Conservation (phyloP, 2,329 filamentous ascomycete species). For the Sphaerulina populicola region DNA sequence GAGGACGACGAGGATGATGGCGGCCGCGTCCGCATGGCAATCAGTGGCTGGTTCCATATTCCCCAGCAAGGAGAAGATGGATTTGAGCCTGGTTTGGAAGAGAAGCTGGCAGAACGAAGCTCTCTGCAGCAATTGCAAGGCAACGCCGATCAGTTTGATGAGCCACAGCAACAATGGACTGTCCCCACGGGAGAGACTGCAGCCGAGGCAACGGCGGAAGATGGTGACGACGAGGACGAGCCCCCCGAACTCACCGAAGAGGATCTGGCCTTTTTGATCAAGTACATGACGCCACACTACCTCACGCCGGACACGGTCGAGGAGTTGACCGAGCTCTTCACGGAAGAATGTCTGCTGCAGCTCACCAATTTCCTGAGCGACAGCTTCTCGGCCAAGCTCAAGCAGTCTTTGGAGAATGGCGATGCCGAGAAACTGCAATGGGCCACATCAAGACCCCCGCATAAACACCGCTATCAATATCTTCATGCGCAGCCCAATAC, state of each 20-base stretch:
- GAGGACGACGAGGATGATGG: conserved; percentile 53
- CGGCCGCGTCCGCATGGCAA: conserved; percentile 84
- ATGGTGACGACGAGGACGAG: conserved; percentile 58
- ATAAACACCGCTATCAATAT: conserved; percentile 92
- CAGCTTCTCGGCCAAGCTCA: conserved; percentile 67
- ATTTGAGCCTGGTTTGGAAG: conserved; percentile 78
- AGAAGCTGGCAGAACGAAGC: conserved; percentile 79
- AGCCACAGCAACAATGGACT: conserved; percentile 57
- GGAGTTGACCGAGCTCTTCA: conserved; percentile 69
- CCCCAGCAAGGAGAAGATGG: conserved; percentile 90
- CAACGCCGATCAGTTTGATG: conserved; percentile 81
- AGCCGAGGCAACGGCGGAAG: no score
- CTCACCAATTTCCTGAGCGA: conserved; percentile 69
- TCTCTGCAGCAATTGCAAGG: conserved; percentile 88
- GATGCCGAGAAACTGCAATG: conserved; percentile 40
- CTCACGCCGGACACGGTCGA: conserved; percentile 86
- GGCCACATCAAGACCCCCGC: conserved; percentile 64
- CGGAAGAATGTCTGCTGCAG: conserved; percentile 73
- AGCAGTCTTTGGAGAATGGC: conserved; percentile 58
- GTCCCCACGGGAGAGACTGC: conserved; percentile 32
- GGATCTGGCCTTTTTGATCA: conserved; percentile 81
- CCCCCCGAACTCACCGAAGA: conserved; percentile 59
- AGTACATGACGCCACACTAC: conserved; percentile 84
- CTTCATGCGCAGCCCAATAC: conserved; percentile 42
- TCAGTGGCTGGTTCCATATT: conserved; percentile 98